Evolutionary conservation across 129 eudicot species (phyloP), one percentile per base, ranked within the genome.

Genomic region (Solidago caesia): DNA sequence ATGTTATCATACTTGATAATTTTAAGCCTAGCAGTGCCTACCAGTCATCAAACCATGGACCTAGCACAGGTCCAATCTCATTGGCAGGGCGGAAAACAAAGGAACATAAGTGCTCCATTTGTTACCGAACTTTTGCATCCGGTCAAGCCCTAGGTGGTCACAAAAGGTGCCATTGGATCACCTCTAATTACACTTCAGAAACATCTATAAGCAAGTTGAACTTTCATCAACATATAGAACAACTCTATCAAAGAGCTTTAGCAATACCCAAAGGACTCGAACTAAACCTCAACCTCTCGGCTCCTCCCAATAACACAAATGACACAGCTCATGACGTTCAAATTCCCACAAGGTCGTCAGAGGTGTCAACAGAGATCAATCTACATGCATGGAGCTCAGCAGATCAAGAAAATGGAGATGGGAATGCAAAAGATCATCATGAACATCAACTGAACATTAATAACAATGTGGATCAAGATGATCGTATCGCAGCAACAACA

Each of bases 121-220:
- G 96, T 52, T 82, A 81, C 64, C 70, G 92, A 71, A 73, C 83
- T 33, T 90, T 90, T 48, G 71, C 87, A 5, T 85, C 96, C 1
- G 96, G 92, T 3, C 92, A 90, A 81, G 96, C 96, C 15, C 58
- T 90, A 10, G 92, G 96, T 11, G 92, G 92, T 13, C 96, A 90
- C 77, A 90, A 90, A 75, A 83, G 96, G 73, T 90, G 96, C 61
- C 92, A 90, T 72, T 87, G 96, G 96, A 84, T 87, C 75, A 87
- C 89, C 4, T 83, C 92, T 16, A 90, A 85, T 44, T 61, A 58
- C 56, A 72, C 87, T 0, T 67, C 84, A 2, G 90, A 87, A 5
- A 13, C 92, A 5, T 46, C 81, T n/a, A 52, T 72, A 8, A 68
- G 72, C 14, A 76, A 78, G 77, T 68, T 85, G 46, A 68, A 83